Percentiles rank a stretch among this genome's conserved stretches.
Conservation (phyloP, 2,329 filamentous ascomycete genomes). For the Didymella sp. region DNA sequence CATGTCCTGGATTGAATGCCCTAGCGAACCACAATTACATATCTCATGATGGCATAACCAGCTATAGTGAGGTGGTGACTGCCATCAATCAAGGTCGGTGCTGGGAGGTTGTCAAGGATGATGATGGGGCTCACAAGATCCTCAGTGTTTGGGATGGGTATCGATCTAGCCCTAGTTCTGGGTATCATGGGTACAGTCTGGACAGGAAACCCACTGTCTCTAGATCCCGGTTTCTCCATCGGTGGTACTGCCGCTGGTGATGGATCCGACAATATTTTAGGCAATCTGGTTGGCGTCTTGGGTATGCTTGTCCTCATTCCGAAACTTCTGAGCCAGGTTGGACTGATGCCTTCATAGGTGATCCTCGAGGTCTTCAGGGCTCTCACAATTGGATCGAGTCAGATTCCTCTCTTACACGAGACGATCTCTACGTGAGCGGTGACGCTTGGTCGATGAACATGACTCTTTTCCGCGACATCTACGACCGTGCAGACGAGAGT, state of each 20-base stretch:
- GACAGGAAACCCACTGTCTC: constrained; percentile 59
- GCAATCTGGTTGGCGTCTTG: constrained; percentile 53
- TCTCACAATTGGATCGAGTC: constrained; percentile 56
- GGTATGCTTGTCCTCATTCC: constrained; percentile 41
- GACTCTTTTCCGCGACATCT: constrained; percentile 55
- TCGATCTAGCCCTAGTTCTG: constrained; percentile 49
- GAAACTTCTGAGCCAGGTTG: constrained; percentile 32
- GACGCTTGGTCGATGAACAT: constrained; percentile 52
- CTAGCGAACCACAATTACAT: constrained; percentile 50
- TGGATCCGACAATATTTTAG: constrained; percentile 49
- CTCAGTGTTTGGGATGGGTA: constrained; percentile 55
- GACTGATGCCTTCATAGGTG: constrained; percentile 44
- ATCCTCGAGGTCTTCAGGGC: constrained; percentile 52
- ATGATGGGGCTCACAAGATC: background rate
- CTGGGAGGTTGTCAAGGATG: background rate
- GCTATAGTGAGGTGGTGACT: constrained; percentile 52
- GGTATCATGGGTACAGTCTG: constrained; percentile 58
- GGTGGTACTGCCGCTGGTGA: constrained; percentile 47
- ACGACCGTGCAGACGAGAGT: constrained; percentile 36
- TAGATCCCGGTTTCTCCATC: constrained; percentile 61
- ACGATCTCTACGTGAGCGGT: constrained; percentile 53
- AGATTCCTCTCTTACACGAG: constrained; percentile 51
- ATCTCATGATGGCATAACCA: constrained; percentile 48
- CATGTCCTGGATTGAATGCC: constrained; percentile 53
- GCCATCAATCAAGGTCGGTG: constrained; percentile 52